These are phyloP conservation scores for Solanum etuberosum DNA, from an alignment of 257 asterid genomes.

Conservation along the genomic window DNA sequence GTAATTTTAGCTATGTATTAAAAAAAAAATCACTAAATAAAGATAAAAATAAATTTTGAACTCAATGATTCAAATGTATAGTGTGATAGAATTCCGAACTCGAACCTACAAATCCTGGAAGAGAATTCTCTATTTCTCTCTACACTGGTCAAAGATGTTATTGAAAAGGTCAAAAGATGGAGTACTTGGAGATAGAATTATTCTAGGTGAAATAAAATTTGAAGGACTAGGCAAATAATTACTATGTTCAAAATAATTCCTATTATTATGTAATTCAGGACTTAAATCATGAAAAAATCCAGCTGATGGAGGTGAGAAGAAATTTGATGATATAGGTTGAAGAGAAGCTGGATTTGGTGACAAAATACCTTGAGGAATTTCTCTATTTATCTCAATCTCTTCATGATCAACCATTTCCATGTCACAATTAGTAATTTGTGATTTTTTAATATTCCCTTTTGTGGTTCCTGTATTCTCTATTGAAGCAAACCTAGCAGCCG, in stretches of 20 bases:
- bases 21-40: neutral
- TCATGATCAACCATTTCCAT: conserved; percentile 2
- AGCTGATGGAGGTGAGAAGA: conserved; percentile 54
- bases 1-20: neutral
- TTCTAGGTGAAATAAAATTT: conserved; percentile 44
- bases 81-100: neutral
- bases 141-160: conserved; percentile 34
- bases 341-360: conserved; percentile 83
- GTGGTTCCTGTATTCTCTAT: conserved; percentile 37
- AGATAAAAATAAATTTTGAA: neutral
- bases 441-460: conserved; percentile 7
- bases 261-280: conserved; percentile 45
- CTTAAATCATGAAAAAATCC: conserved; percentile 60
- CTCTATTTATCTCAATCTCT: conserved; percentile 23
- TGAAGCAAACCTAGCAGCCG: conserved; percentile 77
- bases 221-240: conserved; percentile 51
- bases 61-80: neutral
- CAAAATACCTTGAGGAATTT: conserved; percentile 46
- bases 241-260: conserved; percentile 25
- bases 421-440: neutral
- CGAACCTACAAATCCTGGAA: neutral
- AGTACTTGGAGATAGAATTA: conserved; percentile 52
- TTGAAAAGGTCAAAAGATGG: conserved; percentile 51
- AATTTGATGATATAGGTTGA: conserved; percentile 55
- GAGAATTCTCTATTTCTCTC: neutral